Base-by-base conservation (phyloP, 176 grass and related monocot species). In the Rhynchospora pubera region DNA sequence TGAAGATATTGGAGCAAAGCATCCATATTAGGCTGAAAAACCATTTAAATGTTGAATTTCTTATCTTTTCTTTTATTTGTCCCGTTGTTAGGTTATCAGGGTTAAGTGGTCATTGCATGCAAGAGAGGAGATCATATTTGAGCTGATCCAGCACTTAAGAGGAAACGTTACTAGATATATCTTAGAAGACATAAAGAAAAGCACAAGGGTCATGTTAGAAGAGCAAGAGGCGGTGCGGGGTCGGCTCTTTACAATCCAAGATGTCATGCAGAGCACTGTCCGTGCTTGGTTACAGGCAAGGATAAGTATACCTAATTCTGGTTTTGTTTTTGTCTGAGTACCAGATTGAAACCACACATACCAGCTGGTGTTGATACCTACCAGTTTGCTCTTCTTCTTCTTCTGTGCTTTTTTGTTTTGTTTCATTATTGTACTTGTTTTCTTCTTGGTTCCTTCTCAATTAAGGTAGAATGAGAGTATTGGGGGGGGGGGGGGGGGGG, bases 51-150 rank as follows among this genome's bases (percentile, higher is more conserved):
- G n/a, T n/a, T n/a, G n/a, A n/a, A n/a, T n/a, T n/a, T 56, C 4
- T 16, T 2, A 13, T 15, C 13, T 28, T 12, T 23, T 26, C 58
- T 42, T 23, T 23, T 59, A 12, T 39, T 73, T 43, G 22, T 24
- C 10, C 11, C 5, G 19, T 2, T 82, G 13, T 26, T 60, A 99
- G 96, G 96, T 99, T 28, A 99, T 99, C 79, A 91, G 96, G 71
- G 96, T 99, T 45, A 99, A 99, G 84, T 99, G 96, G 96, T 95
- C 96, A 57, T 90, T 99, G 72, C 96, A 99, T 83, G 96, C 96
- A 24, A 94, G 96, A 76, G 96, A 99, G 83, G 96, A 99, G 80
- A 99, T 99, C 22, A 16, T 99, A 43, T 83, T 89, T 71, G 96
- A 99, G 87, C 90, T 99, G 78, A 80, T 95, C 68, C 83, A 89